A percentile compares a stretch with the other conserved stretches of the same genome.
Conservation (phyloP, 2,329 filamentous ascomycete species). For the Phialophora tarda region DNA sequence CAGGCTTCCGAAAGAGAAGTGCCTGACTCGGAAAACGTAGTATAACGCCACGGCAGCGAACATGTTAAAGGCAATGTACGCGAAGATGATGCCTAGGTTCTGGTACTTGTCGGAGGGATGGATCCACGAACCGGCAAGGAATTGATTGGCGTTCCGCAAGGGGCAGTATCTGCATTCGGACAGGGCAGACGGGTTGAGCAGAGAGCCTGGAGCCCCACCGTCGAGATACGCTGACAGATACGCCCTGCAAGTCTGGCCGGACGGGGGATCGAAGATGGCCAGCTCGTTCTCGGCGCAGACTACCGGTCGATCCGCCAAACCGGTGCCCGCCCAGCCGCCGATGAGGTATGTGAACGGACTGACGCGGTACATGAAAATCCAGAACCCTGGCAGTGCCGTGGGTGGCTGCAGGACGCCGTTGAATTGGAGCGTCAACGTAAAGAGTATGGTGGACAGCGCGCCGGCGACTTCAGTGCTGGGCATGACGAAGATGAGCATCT, state of each 20-base stretch:
- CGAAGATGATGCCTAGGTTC: conserved; percentile 69
- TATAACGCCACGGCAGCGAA: conserved; percentile 61
- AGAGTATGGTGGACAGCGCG: conserved; percentile 76
- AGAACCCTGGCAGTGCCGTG: conserved; percentile 66
- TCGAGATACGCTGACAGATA: conserved; percentile 60
- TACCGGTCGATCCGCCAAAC: conserved; percentile 69
- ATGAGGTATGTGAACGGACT: conserved; percentile 84
- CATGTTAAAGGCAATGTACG: conserved; percentile 66
- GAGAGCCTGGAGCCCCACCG: conserved; percentile 55
- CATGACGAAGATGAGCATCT: conserved; percentile 79
- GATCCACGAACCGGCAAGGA: conserved; percentile 53
- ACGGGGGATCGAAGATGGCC: conserved; percentile 54
- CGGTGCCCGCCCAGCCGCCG: conserved; percentile 70
- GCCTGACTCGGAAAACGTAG: conserved; percentile 51
- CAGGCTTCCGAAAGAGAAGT: conserved; percentile 15
- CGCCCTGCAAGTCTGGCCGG: conserved; percentile 60
- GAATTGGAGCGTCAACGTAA: conserved; percentile 75
- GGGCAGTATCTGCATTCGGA: conserved; percentile 64
- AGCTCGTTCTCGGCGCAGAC: conserved; percentile 71
- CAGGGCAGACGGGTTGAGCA: conserved; percentile 66
- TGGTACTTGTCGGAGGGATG: conserved; percentile 68
- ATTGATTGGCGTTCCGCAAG: conserved; percentile 47
- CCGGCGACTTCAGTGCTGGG: conserved; percentile 69
- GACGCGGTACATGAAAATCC: conserved; percentile 80
- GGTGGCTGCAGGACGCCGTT: conserved; percentile 72